Base-by-base conservation (phyloP, 208 protist genomes). In the Acanthamoeba triangularis region DNA sequence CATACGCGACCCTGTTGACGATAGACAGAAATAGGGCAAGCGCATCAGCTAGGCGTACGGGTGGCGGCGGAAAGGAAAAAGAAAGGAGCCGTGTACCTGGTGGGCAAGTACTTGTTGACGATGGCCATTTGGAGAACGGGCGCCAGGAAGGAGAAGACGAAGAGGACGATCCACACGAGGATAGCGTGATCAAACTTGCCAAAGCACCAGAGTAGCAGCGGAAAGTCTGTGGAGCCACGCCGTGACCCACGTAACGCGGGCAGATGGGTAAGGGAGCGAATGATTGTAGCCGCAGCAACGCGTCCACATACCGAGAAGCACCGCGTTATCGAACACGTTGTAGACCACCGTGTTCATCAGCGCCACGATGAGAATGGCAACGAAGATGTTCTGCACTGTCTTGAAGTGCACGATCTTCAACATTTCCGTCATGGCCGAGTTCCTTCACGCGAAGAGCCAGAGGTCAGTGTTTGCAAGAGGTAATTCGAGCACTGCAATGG, bases 371-470 rank as follows among this genome's bases (percentile, higher is more conserved):
- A 94, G 54, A 5, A 82, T 47, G 30, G 90, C 90, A 18, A 94
- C 49, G 44, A 94, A 94, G 90, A 94, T 94, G 44, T 94, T 94
- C 49, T 94, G 47, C 23, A 94, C 67, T 1, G 90, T 94, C 49
- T 94, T 94, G 49, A 94, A 94, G 67, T 94, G 90, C 8, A 76
- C 90, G 25, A 94, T 94, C 67, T 94, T 94, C 18, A 94, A n/a
- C 90, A 94, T 94, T 25, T 94, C 90, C 1, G 49, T 93, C 87
- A 93, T 93, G 3, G 87, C 87, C 47, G 87, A 93, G 37, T 93
- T 93, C n/a, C 87, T 93, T 16, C 14, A 78, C 30, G 13, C 69
- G 5, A 49, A 25, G 18, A 65, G 59, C 18, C 59, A 65, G 23
- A 25, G n/a, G n/a, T n/a, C n/a, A n/a, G n/a, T n/a, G n/a, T n/a